These are phyloP conservation scores for Fusarium fracticaudum DNA, from an alignment of 2,329 filamentous ascomycete species.

Conservation along the genomic window DNA sequence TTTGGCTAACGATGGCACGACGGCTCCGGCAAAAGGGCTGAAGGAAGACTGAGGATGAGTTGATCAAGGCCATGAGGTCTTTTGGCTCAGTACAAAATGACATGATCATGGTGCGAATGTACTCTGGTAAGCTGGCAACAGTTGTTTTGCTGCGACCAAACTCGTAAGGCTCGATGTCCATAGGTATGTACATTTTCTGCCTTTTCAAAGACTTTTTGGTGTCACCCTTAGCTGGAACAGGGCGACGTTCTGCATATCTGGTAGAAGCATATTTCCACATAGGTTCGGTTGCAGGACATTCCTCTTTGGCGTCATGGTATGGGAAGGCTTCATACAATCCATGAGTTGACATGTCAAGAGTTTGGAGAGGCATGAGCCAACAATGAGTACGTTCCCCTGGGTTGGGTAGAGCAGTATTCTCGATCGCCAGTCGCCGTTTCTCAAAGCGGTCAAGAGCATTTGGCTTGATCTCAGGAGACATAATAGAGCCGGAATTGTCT, in stretches of 20 bases:
- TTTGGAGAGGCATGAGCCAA: neutral
- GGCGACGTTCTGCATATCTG: no score
- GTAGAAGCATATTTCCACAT: no score
- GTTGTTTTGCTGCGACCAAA: neutral
- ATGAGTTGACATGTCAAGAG: neutral
- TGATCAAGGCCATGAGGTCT: neutral
- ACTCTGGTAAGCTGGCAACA: neutral
- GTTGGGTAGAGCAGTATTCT: neutral
- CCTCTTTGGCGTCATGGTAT: rapidly evolving
- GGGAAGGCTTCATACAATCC: neutral
- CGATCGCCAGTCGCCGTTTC: neutral
- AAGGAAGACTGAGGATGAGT: neutral
- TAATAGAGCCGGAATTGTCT: rapidly evolving
- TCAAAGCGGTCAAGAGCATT: no score
- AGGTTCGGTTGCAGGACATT: neutral
- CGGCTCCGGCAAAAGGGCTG: neutral
- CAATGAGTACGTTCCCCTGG: rapidly evolving
- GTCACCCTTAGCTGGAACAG: neutral
- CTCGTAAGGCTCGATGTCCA: neutral
- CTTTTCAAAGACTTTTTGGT: neutral
- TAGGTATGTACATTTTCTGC: neutral
- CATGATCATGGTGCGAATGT: neutral
- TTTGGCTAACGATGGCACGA: neutral
- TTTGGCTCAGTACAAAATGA: neutral
- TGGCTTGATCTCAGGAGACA: no score